Evolutionary conservation across 1,284 basidiomycete genomes (phyloP), one percentile per base, ranked within the genome.

Genomic region (Tilletia walkeri): DNA sequence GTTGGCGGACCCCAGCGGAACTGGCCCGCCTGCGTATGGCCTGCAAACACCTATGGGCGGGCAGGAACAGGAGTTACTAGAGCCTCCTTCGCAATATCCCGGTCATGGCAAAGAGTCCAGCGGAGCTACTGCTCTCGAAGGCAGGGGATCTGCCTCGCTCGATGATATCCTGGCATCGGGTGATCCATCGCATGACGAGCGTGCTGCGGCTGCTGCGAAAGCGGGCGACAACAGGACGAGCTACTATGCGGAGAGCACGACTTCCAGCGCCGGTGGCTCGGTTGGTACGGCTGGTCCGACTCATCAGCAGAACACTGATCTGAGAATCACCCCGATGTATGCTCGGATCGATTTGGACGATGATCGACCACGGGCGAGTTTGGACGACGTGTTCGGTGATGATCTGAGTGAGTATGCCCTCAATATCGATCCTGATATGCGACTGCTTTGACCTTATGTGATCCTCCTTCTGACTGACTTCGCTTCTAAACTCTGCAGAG

Each of bases 311-410:
- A 30, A 30, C 16, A 53, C 16, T 20, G 59, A 63, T 41, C 59
- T 63, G 30, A 63, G 39, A n/a, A 38, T 63, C 2, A 63, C 59
- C 34, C 59, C 59, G 1, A 12, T 63, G 34, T n/a, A 34, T 20
- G 59, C 67, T 73, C 49, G 76, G 75, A n/a, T 75, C 74, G 20
- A 77, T 73, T 65, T 71, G 71, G 67, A 75, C 72, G 45, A 76
- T 75, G 39, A 73, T 75, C 71, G 77, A 78, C 36, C 65, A 16
- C 34, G 72, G 9, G 75, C 18, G 6, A 53, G 50, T 24, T 24
- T 53, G 50, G 79, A 82, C 24, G 79, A 80, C n/a, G 68, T 79
- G 36, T 78, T 82, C 47, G 76, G 75, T 38, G 67, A 71, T 14
- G 80, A 81, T 16, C 74, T 78, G 18, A 73, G 69, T 41, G 73